Base-by-base conservation (phyloP, 306 rosid genomes). In the Dryas drummondii region DNA sequence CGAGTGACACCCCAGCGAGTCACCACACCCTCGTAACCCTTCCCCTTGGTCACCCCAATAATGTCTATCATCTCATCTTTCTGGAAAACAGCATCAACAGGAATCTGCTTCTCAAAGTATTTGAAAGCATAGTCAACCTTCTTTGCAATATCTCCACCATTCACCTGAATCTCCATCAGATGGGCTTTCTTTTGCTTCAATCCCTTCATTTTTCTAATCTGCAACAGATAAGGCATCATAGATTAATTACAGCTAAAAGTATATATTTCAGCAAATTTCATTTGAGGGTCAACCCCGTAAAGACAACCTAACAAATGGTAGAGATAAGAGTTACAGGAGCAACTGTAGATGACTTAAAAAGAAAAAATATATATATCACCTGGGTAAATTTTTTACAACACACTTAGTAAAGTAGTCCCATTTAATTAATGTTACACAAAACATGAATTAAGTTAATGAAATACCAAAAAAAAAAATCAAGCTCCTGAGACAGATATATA, bases 1-100 rank as follows among this genome's bases (percentile, higher is more conserved):
- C 96, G 92, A 0, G 97, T 87, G 22, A 89, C 97, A 73, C 97
- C 97, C 97, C 97, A 91, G 26, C 96, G 90, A 4, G 96, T 89
- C 2, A 91, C 97, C 76, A 91, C 97, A 80, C 96, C 97, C 63
- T 88, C 96, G 65, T 89, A 89, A 52, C 96, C 97, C 73, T 91
- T 89, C 48, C 97, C 96, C 75, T 86, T 91, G 0, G 97, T 88
- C 16, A 91, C 97, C 8, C 97, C 97, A 67, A 89, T 89, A 50
- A 91, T 74, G 81, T 91, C 97, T 61, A 89, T 88, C 97, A 91
- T 91, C 81, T 91, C 97, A 73, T 91, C 96, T 69, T 91, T 91
- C 84, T 87, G 96, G 84, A 91, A 91, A 12, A 91, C 86, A 60
- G 97, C 90, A 82, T 91, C 93, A 56, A 88, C 76, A n/a, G 96